phyloP scores from a whole-genome alignment of 2,329 filamentous ascomycete species.

The Ascocoryne sarcoides region DNA sequence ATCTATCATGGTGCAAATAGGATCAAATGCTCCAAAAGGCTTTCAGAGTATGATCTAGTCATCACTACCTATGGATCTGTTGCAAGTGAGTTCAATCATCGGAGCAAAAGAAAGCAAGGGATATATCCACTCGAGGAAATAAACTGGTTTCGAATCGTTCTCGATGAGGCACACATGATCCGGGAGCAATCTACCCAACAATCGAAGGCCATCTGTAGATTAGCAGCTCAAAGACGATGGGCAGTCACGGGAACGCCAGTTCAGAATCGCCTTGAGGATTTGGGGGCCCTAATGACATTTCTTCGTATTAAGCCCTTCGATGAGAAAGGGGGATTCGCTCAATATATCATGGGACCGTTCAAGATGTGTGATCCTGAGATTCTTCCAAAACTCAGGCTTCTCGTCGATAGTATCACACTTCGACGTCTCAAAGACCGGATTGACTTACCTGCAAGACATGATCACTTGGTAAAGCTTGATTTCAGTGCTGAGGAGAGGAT shows the following conservation, averaged over 20 bases:
- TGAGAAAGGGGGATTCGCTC: constrained; percentile 63
- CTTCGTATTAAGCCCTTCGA: constrained; percentile 79
- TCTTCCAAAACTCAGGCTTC: constrained; percentile 72
- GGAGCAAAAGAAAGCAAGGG: constrained; percentile 51
- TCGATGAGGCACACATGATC: constrained; percentile 93
- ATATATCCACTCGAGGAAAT: constrained; percentile 63
- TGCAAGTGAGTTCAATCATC: constrained; percentile 64
- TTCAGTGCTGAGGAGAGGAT: constrained; percentile 68
- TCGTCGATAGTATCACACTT: constrained; percentile 91
- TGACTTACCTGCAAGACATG: constrained; percentile 64
- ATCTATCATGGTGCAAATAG: constrained; percentile 81
- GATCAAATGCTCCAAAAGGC: constrained; percentile 55
- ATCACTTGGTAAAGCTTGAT: constrained; percentile 63
- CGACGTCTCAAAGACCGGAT: constrained; percentile 89
- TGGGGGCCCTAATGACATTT: constrained; percentile 80
- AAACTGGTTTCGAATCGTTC: constrained; percentile 86
- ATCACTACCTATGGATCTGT: constrained; percentile 91
- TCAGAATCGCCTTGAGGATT: constrained; percentile 85
- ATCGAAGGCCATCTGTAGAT: constrained; percentile 73
- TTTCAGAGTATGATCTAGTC: constrained; percentile 71
- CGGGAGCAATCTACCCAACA: constrained; percentile 74
- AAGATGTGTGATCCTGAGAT: constrained; percentile 79
- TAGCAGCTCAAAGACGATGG: constrained; percentile 80
- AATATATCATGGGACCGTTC: constrained; percentile 77
- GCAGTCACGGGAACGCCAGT: constrained; percentile 96